phyloP scores from a whole-genome alignment of 352 stramenopile species.

The Elongisporangium anandrum region DNA sequence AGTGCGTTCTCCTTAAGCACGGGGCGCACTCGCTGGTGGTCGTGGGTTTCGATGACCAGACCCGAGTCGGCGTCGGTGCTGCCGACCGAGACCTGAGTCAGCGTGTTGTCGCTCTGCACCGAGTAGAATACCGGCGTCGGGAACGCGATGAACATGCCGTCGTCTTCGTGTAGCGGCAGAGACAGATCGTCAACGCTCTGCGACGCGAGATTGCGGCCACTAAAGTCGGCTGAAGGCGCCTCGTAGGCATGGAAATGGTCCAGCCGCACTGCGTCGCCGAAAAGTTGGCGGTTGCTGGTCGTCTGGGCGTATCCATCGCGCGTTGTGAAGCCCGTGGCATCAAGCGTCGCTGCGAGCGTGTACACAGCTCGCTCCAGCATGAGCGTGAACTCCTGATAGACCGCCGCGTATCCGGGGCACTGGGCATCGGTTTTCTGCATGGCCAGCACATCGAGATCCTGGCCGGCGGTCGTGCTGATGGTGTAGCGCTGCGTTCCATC shows the following conservation, averaged over 20 bases:
- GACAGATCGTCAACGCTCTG: slow-evolving; percentile 27
- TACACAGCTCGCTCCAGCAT: slow-evolving; percentile 46
- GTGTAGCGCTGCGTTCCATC: slow-evolving; percentile 70
- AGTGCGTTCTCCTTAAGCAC: slow-evolving; percentile 48
- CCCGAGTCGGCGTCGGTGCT: slow-evolving; percentile 31
- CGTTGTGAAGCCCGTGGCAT: slow-evolving; percentile 36
- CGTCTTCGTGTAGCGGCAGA: slow-evolving; percentile 51
- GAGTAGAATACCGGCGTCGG: slow-evolving; percentile 49
- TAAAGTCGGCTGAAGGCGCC: slow-evolving; percentile 12
- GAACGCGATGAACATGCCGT: slow-evolving; percentile 57
- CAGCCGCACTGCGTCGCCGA: slow-evolving; percentile 47
- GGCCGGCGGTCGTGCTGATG: slow-evolving; percentile 52
- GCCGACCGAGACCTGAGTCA: slow-evolving; percentile 19
- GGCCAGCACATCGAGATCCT: slow-evolving; percentile 18
- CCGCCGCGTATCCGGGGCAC: slow-evolving; percentile 33
- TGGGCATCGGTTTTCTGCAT: slow-evolving; percentile 17
- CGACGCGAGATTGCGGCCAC: slow-evolving; percentile 2
- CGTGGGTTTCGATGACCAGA: slow-evolving; percentile 43
- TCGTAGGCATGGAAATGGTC: slow-evolving; percentile 69
- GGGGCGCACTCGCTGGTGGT: slow-evolving; percentile 37
- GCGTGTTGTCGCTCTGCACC: slow-evolving; percentile 23
- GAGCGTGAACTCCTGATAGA: slow-evolving; percentile 36
- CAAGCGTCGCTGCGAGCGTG: slow-evolving; percentile 34
- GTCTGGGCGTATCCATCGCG: slow-evolving; percentile 28
- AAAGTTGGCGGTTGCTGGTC: slow-evolving; percentile 41